Evolutionary conservation across 345 rosid species (phyloP).

Genomic region (Alliaria petiolata): DNA sequence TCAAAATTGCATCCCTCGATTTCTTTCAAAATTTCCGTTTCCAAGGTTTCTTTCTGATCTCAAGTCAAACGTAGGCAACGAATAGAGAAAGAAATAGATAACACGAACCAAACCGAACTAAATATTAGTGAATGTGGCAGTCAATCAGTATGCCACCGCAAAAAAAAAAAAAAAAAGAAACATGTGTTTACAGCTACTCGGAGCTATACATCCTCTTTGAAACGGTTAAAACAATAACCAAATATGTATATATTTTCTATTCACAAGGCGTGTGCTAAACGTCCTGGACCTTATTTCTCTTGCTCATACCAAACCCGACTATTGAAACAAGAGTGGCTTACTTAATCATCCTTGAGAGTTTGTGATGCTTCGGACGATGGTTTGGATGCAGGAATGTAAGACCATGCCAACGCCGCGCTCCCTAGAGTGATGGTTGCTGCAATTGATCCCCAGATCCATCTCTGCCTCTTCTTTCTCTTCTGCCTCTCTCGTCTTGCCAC

Average conservation of each 20-base stretch:
- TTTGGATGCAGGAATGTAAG: slow-evolving; percentile 51
- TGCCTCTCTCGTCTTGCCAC: slow-evolving; percentile 55
- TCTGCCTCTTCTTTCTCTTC: slow-evolving; percentile 53
- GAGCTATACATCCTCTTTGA: slow-evolving; percentile 30
- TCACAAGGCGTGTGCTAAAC: slow-evolving; percentile 38
- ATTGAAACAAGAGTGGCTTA: slow-evolving; percentile 8
- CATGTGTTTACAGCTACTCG: slow-evolving; percentile 16
- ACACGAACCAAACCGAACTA: not conserved
- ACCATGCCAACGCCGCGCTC: slow-evolving; percentile 68
- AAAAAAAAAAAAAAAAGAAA: not conserved
- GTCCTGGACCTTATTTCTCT: slow-evolving; percentile 30
- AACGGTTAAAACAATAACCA: slow-evolving; percentile 20
- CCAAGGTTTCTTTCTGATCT: not conserved
- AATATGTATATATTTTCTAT: slow-evolving; percentile 32
- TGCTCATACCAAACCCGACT: slow-evolving; percentile 15
- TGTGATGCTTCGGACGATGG: slow-evolving; percentile 39
- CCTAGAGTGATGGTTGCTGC: slow-evolving; percentile 64
- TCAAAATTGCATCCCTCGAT: not conserved
- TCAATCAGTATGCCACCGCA: slow-evolving; percentile 1
- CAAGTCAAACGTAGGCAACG: not conserved
- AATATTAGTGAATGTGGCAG: slow-evolving; percentile 16
- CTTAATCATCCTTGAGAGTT: slow-evolving; percentile 18
- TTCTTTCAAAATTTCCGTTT: not conserved
- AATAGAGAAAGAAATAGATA: not conserved
- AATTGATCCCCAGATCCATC: slow-evolving; percentile 81